phyloP scores from a whole-genome alignment of 2,329 filamentous ascomycete species.

The Geoglossum cookeanum region DNA sequence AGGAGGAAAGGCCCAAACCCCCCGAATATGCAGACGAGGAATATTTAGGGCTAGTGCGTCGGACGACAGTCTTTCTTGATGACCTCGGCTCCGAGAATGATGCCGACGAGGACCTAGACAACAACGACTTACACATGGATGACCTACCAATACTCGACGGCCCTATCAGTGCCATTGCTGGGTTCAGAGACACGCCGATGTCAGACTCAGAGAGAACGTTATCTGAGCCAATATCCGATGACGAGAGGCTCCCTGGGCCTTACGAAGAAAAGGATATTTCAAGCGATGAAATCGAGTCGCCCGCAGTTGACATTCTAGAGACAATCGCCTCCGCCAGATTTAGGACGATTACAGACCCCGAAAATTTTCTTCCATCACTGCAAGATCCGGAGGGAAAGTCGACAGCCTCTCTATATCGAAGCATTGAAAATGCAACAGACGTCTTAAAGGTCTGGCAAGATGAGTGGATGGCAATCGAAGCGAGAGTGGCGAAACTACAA shows the following conservation, averaged over 20 bases:
- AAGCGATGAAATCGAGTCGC: not conserved
- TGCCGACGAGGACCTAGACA: not conserved
- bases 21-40: not conserved
- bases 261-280: not conserved
- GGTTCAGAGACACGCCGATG: not conserved
- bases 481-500: slow-evolving; percentile 30
- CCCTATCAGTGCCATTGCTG: not conserved
- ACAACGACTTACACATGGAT: not conserved
- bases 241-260: not conserved
- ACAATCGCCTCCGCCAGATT: slow-evolving; percentile 7
- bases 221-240: not conserved
- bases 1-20: not conserved
- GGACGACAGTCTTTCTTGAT: not conserved
- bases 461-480: slow-evolving; percentile 33
- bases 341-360: slow-evolving; percentile 29
- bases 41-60: not conserved
- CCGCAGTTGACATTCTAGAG: not conserved
- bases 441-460: slow-evolving; percentile 32
- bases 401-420: slow-evolving; percentile 26
- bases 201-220: not conserved
- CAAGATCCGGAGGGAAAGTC: slow-evolving; percentile 32
- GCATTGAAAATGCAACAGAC: slow-evolving; percentile 26
- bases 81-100: not conserved
- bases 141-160: not conserved
- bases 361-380: slow-evolving; percentile 29